Evolutionary conservation across 345 rosid species (phyloP).

Genomic region (Corchorus capsularis): DNA sequence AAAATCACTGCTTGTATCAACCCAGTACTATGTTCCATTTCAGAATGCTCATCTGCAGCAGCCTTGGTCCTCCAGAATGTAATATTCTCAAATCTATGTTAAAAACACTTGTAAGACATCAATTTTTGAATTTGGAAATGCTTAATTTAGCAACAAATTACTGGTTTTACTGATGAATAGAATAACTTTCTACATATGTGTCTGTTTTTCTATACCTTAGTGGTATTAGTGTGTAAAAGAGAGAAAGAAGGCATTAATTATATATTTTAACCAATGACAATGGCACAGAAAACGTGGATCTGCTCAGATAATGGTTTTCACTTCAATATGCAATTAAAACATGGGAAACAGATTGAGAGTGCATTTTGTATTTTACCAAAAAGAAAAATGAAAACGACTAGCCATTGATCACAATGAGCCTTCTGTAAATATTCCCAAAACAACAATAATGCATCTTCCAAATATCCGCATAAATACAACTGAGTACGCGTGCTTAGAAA

Average conservation of each 20-base stretch:
- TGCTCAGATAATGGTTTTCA: not conserved
- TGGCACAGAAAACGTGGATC: not conserved
- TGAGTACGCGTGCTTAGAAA: not conserved
- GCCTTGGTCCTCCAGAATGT: conserved; percentile 69
- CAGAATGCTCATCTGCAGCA: conserved; percentile 47
- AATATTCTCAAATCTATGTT: conserved; percentile 70
- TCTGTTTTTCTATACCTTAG: too few species aligned
- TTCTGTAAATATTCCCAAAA: not conserved
- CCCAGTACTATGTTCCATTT: conserved; percentile 49
- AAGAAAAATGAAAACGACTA: too few species aligned
- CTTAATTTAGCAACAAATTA: not conserved
- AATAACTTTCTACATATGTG: not conserved
- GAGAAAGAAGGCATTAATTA: not conserved
- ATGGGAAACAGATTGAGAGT: not conserved
- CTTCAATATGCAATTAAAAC: not conserved
- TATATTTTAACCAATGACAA: not conserved
- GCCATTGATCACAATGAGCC: too few species aligned
- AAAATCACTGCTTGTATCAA: conserved; percentile 82
- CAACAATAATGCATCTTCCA: not conserved
- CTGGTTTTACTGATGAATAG: not conserved
- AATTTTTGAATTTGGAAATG: conserved; percentile 5
- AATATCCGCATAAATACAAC: not conserved
- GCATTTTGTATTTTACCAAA: not conserved
- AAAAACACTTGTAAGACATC: not conserved
- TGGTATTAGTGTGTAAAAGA: too few species aligned